phyloP scores from a whole-genome alignment of 2,329 filamentous ascomycete genomes.

The Myriosclerotinia curreyana region DNA sequence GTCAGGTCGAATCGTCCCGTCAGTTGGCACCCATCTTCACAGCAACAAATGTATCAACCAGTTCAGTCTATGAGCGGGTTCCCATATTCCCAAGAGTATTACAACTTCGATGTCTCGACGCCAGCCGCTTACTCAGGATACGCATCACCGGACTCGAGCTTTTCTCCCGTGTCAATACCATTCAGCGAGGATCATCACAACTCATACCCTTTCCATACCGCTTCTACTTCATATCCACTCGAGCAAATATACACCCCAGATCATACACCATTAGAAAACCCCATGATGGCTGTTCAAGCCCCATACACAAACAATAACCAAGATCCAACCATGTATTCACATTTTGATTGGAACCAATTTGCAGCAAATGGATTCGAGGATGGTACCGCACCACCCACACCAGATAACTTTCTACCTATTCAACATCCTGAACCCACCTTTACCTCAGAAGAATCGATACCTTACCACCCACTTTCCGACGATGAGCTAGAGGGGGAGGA shows the following conservation, averaged over 20 bases:
- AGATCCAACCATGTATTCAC: slow-evolving; percentile 36
- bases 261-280: slow-evolving; percentile 21
- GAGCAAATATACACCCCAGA: slow-evolving; percentile 25
- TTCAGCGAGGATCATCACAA: slow-evolving; percentile 38
- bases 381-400: slow-evolving; percentile 56
- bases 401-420: slow-evolving; percentile 54
- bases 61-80: slow-evolving; percentile 42
- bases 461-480: slow-evolving; percentile 51
- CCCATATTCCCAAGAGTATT: slow-evolving; percentile 35
- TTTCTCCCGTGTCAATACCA: slow-evolving; percentile 53
- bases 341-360: slow-evolving; percentile 48
- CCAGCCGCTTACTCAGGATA: slow-evolving; percentile 56
- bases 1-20: slow-evolving; percentile 54
- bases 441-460: slow-evolving; percentile 49
- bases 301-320: slow-evolving; percentile 26
- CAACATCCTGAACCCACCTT: slow-evolving; percentile 49
- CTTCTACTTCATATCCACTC: slow-evolving; percentile 23
- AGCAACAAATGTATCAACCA: slow-evolving; percentile 42
- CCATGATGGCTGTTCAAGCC: slow-evolving; percentile 21
- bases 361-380: slow-evolving; percentile 45
- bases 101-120: slow-evolving; percentile 39
- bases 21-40: slow-evolving; percentile 72
- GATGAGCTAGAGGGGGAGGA: slow-evolving; percentile 63
- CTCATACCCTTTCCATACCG: slow-evolving; percentile 21
- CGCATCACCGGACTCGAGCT: slow-evolving; percentile 53